These are phyloP conservation scores for Xerocomus potaroensis DNA, from an alignment of 768 basidiomycete species.

Conservation along the genomic window DNA sequence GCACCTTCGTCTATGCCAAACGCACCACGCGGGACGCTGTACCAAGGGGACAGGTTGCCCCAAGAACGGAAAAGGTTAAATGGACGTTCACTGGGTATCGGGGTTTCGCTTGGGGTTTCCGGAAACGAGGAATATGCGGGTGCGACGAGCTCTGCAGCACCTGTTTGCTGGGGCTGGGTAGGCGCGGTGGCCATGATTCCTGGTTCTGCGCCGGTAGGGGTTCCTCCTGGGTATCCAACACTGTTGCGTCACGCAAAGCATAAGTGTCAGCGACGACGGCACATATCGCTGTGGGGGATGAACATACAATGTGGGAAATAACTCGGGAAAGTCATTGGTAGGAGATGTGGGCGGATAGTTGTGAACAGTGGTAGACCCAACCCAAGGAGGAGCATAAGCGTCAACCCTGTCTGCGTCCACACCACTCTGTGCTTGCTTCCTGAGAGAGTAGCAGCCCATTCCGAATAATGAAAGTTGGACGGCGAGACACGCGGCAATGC, in stretches of 20 bases:
- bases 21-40: slow-evolving; percentile 56
- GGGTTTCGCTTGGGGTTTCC: neutral
- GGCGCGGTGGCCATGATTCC: slow-evolving; percentile 71
- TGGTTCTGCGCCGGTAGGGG: slow-evolving; percentile 77
- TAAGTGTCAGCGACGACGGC: neutral
- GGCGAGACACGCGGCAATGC: slow-evolving; percentile 46
- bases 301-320: slow-evolving; percentile 61
- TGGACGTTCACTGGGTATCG: slow-evolving; percentile 22
- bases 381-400: slow-evolving; percentile 57
- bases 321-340: slow-evolving; percentile 64
- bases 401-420: slow-evolving; percentile 16
- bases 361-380: slow-evolving; percentile 67
- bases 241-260: slow-evolving; percentile 5
- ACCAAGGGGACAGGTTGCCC: slow-evolving; percentile 89
- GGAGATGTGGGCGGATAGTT: slow-evolving; percentile 69
- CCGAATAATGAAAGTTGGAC: slow-evolving; percentile 42
- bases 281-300: too few species aligned
- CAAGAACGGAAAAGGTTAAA: slow-evolving; percentile 74
- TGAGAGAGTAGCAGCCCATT: slow-evolving; percentile 31
- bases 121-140: slow-evolving; percentile 35
- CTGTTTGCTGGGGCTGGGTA: slow-evolving; percentile 72
- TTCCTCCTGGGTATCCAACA: slow-evolving; percentile 73
- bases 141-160: slow-evolving; percentile 58
- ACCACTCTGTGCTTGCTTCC: neutral
- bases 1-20: slow-evolving; percentile 75